Conservation (phyloP, 2,329 filamentous ascomycete species). For the Trichoderma sp. region DNA sequence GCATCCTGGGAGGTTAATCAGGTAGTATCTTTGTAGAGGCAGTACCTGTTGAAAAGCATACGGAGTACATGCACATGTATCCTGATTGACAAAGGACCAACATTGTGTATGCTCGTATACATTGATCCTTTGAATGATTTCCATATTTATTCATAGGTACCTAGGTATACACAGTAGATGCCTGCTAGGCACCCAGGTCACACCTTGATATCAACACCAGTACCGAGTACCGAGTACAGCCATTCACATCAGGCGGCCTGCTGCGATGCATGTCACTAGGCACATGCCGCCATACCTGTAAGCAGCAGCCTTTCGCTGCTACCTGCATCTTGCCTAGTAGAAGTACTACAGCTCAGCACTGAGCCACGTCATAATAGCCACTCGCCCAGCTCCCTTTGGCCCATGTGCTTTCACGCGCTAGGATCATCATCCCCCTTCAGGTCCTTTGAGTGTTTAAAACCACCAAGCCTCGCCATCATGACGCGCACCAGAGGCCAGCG, state of each 20-base stretch:
- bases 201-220: too few species aligned
- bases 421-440: constrained; percentile 1
- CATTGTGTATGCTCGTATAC: too few species aligned
- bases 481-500: background rate
- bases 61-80: too few species aligned
- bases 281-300: background rate
- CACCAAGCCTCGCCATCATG: background rate
- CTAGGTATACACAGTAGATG: too few species aligned
- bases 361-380: constrained; percentile 12
- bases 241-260: background rate
- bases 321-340: background rate
- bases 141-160: too few species aligned
- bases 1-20: background rate
- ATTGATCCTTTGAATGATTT: too few species aligned
- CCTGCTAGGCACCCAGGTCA: too few species aligned
- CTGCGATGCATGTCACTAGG: background rate
- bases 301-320: background rate
- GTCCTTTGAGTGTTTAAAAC: background rate
- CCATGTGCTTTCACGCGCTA: constrained; percentile 10
- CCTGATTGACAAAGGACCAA: too few species aligned
- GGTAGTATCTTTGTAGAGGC: too few species aligned
- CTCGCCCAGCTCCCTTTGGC: constrained; percentile 3
- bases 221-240: background rate
- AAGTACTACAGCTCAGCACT: background rate
- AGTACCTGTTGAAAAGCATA: background rate